A percentile compares a stretch with the other conserved stretches of the same genome.
Conservation (phyloP, 1,284 basidiomycete genomes). For the Wolfiporia cocos region DNA sequence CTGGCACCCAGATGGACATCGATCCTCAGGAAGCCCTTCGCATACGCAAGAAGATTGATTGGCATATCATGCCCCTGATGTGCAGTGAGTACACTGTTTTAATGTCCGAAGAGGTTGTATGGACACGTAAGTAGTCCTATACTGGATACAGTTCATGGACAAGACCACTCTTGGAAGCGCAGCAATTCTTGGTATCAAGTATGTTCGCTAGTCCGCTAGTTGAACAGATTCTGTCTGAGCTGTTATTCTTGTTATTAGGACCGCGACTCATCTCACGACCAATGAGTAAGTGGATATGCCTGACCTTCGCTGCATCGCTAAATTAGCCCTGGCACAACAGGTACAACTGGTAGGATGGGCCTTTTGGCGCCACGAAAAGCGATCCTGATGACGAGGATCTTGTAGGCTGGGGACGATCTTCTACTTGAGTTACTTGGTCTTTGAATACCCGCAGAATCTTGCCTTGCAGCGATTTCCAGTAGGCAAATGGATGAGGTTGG, state of each 20-base stretch:
- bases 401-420: constrained; percentile 66
- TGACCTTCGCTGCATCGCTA: not conserved
- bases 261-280: constrained; percentile 20
- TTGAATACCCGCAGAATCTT: constrained; percentile 71
- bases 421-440: constrained; percentile 60
- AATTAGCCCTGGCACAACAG: constrained; percentile 5
- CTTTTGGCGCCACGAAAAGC: not conserved
- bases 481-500: constrained; percentile 74
- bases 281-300: not conserved
- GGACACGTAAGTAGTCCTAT: constrained; percentile 53
- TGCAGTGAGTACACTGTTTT: constrained; percentile 41
- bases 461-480: constrained; percentile 74
- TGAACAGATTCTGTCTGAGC: not conserved
- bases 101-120: constrained; percentile 15
- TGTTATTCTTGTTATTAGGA: constrained; percentile 25
- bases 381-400: not conserved
- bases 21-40: constrained; percentile 45
- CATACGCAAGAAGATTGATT: constrained; percentile 60
- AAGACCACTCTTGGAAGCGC: constrained; percentile 66
- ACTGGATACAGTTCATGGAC: constrained; percentile 69
- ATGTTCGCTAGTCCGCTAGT: not conserved
- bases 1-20: constrained; percentile 34
- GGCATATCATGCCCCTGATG: constrained; percentile 63
- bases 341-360: constrained; percentile 23
- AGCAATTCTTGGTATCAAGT: constrained; percentile 63